These are phyloP conservation scores for Monosporascus ibericus DNA, from an alignment of 2,329 filamentous ascomycete species.

Conservation along the genomic window DNA sequence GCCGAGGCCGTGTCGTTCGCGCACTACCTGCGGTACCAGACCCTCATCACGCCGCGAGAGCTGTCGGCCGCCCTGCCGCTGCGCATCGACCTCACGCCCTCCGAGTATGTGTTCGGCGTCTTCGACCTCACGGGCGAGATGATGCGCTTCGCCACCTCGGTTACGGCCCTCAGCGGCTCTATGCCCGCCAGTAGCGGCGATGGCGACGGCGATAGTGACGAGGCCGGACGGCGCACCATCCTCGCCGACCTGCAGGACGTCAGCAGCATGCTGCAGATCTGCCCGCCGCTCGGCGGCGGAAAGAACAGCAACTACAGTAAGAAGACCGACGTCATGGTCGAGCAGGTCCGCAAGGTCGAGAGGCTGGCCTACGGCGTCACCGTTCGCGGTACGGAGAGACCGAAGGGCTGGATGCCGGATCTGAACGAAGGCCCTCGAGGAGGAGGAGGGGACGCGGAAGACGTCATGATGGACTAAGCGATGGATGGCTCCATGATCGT, in stretches of 20 bases:
- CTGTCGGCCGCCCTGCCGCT: conserved; percentile 43
- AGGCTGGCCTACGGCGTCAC: conserved; percentile 80
- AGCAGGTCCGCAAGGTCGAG: conserved; percentile 92
- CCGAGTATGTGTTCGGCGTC: conserved; percentile 85
- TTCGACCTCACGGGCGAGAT: conserved; percentile 94
- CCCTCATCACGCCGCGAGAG: conserved; percentile 62
- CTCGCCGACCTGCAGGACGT: conserved; percentile 76
- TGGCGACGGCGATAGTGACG: conserved; percentile 21
- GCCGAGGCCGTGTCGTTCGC: conserved; percentile 87
- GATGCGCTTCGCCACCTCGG: conserved; percentile 93
- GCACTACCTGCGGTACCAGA: conserved; percentile 77
- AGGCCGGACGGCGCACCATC: conserved; percentile 45
- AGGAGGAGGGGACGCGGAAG: conserved; percentile 13
- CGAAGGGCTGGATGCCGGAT: conserved; percentile 89
- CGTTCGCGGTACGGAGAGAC: conserved; percentile 81
- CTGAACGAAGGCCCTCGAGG: conserved; percentile 31
- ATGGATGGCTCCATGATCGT: neutral
- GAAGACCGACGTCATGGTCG: conserved; percentile 82
- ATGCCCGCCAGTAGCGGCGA: conserved; percentile 24
- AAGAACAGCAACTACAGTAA: conserved; percentile 51
- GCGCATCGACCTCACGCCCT: conserved; percentile 60
- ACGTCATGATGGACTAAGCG: conserved; percentile 15
- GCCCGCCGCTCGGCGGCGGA: conserved; percentile 52
- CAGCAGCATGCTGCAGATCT: conserved; percentile 67
- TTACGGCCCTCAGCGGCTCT: conserved; percentile 67